Percentiles rank a stretch among this genome's conserved stretches.
phyloP scores from a whole-genome alignment of 805 yeast species.

The Candida loeiensis region DNA sequence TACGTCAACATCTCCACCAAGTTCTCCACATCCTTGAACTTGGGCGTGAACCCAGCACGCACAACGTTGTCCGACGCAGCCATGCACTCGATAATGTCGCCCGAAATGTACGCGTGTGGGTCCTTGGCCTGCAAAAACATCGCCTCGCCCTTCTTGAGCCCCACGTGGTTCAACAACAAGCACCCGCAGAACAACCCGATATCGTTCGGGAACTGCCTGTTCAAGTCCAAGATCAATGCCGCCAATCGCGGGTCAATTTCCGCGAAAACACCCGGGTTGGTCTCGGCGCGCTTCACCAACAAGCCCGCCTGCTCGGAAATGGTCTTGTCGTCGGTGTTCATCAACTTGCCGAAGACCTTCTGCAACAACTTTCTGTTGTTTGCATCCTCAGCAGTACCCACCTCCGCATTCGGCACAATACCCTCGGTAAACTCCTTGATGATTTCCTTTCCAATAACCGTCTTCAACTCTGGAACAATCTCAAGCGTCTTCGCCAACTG shows the following conservation, averaged over 20 bases:
- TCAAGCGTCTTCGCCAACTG: constrained; percentile 68
- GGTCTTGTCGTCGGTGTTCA: constrained; percentile 69
- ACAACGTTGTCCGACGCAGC: constrained; percentile 98
- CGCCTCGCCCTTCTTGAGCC: constrained; percentile 84
- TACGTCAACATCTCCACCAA: constrained; percentile 90
- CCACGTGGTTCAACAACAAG: constrained; percentile 83
- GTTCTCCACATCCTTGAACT: constrained; percentile 90
- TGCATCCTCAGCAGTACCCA: constrained; percentile 52
- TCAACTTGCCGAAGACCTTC: constrained; percentile 72
- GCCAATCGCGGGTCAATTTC: constrained; percentile 51
- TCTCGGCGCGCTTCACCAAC: constrained; percentile 62
- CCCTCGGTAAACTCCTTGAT: constrained; percentile 51
- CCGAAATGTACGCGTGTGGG: constrained; percentile 96
- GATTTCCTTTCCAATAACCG: constrained; percentile 62
- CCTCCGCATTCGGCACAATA: constrained; percentile 41
- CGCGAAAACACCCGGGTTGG: constrained; percentile 57
- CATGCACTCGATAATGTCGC: constrained; percentile 99
- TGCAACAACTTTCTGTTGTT: constrained; percentile 66
- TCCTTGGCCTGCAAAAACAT: constrained; percentile 95
- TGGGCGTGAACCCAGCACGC: constrained; percentile 99
- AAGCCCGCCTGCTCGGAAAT: constrained; percentile 57
- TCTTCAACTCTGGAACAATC: constrained; percentile 72
- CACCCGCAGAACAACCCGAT: constrained; percentile 96
- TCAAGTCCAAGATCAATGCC: constrained; percentile 68
- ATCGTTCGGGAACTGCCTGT: constrained; percentile 89